Conservation (phyloP, 1,139 yeast species). For the Hanseniaspora gamundiae region DNA sequence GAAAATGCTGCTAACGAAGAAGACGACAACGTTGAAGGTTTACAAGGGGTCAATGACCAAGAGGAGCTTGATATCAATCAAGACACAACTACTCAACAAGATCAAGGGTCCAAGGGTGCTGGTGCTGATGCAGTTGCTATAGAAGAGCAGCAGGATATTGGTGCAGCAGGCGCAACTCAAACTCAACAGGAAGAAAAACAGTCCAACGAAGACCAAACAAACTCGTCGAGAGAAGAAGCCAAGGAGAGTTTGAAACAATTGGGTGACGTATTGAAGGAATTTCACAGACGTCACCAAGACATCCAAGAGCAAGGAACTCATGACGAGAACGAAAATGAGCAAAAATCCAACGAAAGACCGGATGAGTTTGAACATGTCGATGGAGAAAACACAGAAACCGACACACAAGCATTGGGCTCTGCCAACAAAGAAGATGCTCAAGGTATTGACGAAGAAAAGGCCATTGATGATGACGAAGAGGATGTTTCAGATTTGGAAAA, state of each 20-base stretch:
- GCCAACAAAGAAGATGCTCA: constrained; percentile 64
- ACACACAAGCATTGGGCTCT: constrained; percentile 88
- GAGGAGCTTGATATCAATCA: constrained; percentile 43
- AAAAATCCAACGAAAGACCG: constrained; percentile 52
- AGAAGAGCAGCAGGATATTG: constrained; percentile 52
- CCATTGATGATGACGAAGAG: constrained; percentile 60
- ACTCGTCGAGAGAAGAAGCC: constrained; percentile 57
- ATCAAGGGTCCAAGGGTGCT: constrained; percentile 58
- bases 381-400: constrained; percentile 62
- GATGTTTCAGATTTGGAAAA: constrained; percentile 24
- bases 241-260: constrained; percentile 72
- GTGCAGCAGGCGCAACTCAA: constrained; percentile 58
- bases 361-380: constrained; percentile 90
- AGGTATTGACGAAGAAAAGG: constrained; percentile 68
- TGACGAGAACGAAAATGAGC: constrained; percentile 33
- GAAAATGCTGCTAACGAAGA: constrained; percentile 19
- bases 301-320: constrained; percentile 49
- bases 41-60: constrained; percentile 36
- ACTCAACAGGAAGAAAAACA: constrained; percentile 33
- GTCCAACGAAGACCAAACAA: constrained; percentile 24
- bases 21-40: constrained; percentile 24
- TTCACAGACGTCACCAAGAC: constrained; percentile 82
- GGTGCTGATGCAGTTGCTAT: constrained; percentile 64
- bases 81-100: constrained; percentile 62
- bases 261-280: constrained; percentile 85